Conservation (phyloP, 306 rosid species). For the Trifolium repens region DNA sequence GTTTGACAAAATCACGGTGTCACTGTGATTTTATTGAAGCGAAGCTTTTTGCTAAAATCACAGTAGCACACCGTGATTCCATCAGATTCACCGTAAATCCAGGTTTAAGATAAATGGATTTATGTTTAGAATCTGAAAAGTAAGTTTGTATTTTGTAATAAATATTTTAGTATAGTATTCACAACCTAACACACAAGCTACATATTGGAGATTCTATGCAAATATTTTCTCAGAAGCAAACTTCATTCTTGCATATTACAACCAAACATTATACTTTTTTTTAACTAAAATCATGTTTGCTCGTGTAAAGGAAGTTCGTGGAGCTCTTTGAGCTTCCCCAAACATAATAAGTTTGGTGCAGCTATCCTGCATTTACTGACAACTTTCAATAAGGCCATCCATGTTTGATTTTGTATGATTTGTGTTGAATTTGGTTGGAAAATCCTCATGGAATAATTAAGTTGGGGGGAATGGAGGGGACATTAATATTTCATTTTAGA, state of each 20-base stretch:
- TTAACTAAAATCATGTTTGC: background rate
- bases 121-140: slow-evolving; percentile 1
- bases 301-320: background rate
- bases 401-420: slow-evolving; percentile 18
- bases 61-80: background rate
- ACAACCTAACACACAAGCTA: background rate
- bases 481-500: slow-evolving; percentile 4
- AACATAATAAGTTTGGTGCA: background rate
- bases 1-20: background rate
- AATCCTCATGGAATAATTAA: background rate
- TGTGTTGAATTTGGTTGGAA: slow-evolving; percentile 20
- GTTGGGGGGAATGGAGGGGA: slow-evolving; percentile 2
- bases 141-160: background rate
- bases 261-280: background rate
- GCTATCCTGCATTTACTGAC: background rate
- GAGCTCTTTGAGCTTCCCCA: background rate
- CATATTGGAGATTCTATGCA: background rate
- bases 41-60: background rate
- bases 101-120: background rate
- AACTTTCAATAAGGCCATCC: slow-evolving; percentile 6
- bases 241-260: background rate
- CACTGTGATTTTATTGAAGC: background rate
- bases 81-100: background rate
- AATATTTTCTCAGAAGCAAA: background rate
- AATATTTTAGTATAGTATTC: slow-evolving; percentile 1